phyloP scores from a whole-genome alignment of 768 basidiomycete genomes.

The Xerocomus brunneocitrinus region DNA sequence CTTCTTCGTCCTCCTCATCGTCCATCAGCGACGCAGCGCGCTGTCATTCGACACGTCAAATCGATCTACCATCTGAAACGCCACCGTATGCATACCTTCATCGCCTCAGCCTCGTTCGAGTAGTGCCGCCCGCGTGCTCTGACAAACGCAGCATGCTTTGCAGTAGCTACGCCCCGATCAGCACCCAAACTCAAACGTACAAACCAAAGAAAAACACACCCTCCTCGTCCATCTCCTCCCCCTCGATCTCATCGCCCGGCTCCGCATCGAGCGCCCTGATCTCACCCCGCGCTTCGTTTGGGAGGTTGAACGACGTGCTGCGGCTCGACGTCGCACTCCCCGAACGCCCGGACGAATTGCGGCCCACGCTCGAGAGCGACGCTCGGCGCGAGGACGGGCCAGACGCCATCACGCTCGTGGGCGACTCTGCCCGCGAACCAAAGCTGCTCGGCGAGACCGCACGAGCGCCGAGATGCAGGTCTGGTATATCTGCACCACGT shows the following conservation, averaged over 20 bases:
- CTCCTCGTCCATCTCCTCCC: conserved; percentile 88
- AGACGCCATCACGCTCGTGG: conserved; percentile 57
- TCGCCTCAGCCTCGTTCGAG: conserved; percentile 87
- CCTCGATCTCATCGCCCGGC: conserved; percentile 54
- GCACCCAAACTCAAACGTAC: neutral
- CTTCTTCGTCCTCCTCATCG: conserved; percentile 48
- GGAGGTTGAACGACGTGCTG: conserved; percentile 81
- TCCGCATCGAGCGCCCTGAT: conserved; percentile 44
- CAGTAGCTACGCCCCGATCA: conserved; percentile 50
- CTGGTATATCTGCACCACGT: conserved; percentile 66
- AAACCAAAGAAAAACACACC: conserved; percentile 36
- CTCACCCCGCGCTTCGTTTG: conserved; percentile 60
- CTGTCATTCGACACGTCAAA: conserved; percentile 33
- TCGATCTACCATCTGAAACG: neutral
- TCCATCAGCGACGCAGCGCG: conserved; percentile 60
- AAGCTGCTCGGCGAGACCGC: conserved; percentile 33
- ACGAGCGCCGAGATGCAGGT: conserved; percentile 53
- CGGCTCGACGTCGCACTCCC: conserved; percentile 65
- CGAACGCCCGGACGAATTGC: conserved; percentile 51
- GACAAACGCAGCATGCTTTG: conserved; percentile 78
- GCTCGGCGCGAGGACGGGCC: conserved; percentile 70
- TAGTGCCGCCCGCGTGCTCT: conserved; percentile 81
- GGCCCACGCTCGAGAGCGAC: conserved; percentile 63
- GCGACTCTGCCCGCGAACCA: conserved; percentile 47
- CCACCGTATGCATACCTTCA: conserved; percentile 58